phyloP scores from a whole-genome alignment of 495 filamentous ascomycete genomes.

The Apiosordaria backusii region DNA sequence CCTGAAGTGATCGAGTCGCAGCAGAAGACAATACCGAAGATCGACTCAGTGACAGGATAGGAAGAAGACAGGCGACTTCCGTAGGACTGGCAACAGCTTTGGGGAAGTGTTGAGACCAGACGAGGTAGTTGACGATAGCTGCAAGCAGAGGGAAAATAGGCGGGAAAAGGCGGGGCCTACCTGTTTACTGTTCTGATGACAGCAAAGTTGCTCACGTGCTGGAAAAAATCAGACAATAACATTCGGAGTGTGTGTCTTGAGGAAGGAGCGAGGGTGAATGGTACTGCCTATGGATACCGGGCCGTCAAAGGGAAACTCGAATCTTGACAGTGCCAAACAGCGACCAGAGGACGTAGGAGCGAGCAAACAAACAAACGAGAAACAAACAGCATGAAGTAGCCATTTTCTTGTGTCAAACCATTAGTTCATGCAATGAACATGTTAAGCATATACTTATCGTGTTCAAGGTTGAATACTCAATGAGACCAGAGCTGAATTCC shows the following conservation, averaged over 20 bases:
- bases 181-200: neutral
- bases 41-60: neutral
- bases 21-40: neutral
- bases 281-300: neutral
- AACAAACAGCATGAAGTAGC: neutral
- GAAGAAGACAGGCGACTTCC: neutral
- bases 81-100: neutral
- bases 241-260: neutral
- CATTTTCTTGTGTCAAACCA: neutral
- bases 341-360: neutral
- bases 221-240: neutral
- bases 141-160: neutral
- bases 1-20: neutral
- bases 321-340: neutral
- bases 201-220: neutral
- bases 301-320: neutral
- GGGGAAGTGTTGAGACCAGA: neutral
- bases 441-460: neutral
- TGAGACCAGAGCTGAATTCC: neutral
- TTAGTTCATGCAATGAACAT: neutral
- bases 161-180: neutral
- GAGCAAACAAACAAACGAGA: neutral
- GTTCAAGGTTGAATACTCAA: neutral
- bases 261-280: neutral
- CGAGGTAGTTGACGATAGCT: neutral